Evolutionary conservation across 768 basidiomycete species (phyloP).

Genomic region (Boletus reticuloceps): DNA sequence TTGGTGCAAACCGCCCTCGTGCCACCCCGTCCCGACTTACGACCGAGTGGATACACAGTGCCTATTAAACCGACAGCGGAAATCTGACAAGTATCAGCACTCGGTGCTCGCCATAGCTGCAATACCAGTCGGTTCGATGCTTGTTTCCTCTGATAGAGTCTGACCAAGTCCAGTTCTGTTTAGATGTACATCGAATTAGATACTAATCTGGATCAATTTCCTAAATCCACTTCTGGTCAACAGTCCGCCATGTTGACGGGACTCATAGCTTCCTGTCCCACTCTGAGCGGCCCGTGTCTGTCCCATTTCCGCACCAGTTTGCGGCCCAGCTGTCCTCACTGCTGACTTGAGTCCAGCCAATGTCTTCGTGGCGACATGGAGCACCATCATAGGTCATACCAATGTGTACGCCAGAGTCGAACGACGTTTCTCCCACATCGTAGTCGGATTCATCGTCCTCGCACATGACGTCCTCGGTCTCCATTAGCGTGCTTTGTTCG

Average conservation of each 20-base stretch:
- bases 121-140: slow-evolving; percentile 23
- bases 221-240: neutral
- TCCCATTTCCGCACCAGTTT: neutral
- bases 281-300: neutral
- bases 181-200: slow-evolving; percentile 26
- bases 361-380: slow-evolving; percentile 4
- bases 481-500: slow-evolving; percentile 4
- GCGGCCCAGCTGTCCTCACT: slow-evolving; percentile 8
- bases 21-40: neutral
- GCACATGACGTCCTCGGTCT: slow-evolving; percentile 11
- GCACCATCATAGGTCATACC: slow-evolving; percentile 1
- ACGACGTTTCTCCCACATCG: slow-evolving; percentile 19
- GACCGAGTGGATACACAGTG: slow-evolving; percentile 4
- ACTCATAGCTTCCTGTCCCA: neutral
- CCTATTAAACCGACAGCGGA: slow-evolving; percentile 18
- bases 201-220: slow-evolving; percentile 17
- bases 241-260: neutral
- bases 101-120: slow-evolving; percentile 2
- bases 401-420: slow-evolving; percentile 29
- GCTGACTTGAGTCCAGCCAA: slow-evolving; percentile 14
- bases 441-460: slow-evolving; percentile 22
- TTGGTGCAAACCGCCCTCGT: slow-evolving; percentile 35
- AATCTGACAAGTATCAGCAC: slow-evolving; percentile 9
- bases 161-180: slow-evolving; percentile 10
- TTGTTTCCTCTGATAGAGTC: neutral